Conservation (phyloP, 2,329 filamentous ascomycete genomes). For the Neonectria coccinea region DNA sequence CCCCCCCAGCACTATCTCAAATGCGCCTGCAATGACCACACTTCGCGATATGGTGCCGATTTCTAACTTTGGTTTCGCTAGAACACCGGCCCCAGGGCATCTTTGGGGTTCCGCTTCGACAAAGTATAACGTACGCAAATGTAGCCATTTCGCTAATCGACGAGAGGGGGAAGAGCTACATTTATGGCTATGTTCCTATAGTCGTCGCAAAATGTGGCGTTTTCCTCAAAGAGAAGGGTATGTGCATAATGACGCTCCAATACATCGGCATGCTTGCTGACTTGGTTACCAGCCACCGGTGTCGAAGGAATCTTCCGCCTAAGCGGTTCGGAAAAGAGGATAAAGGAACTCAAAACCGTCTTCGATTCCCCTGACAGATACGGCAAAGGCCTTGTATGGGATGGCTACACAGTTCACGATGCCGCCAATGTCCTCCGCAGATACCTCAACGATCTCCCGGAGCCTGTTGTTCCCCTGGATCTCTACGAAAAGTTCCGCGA, state of each 20-base stretch:
- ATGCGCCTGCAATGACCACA: conserved; percentile 14
- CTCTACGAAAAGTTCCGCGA: conserved; percentile 93
- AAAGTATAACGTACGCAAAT: conserved; percentile 97
- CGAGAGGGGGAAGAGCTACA: conserved; percentile 92
- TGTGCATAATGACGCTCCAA: conserved; percentile 43
- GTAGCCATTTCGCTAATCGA: conserved; percentile 97
- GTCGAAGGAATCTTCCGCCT: conserved; percentile 97
- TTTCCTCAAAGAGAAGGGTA: conserved; percentile 97
- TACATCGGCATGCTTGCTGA: conserved; percentile 33
- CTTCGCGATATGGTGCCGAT: neutral
- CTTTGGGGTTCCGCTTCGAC: conserved; percentile 91
- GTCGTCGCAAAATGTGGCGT: conserved; percentile 98
- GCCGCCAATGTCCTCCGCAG: conserved; percentile 95
- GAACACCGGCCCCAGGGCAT: conserved; percentile 76
- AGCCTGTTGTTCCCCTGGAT: conserved; percentile 94
- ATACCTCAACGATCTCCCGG: conserved; percentile 95
- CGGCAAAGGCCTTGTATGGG: conserved; percentile 96
- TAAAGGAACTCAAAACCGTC: conserved; percentile 91
- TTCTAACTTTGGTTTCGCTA: conserved; percentile 46
- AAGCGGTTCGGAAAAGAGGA: conserved; percentile 95
- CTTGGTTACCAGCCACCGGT: conserved; percentile 76
- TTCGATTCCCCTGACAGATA: conserved; percentile 97
- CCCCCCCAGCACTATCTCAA: neutral
- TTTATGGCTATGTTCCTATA: conserved; percentile 98
- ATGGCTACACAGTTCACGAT: conserved; percentile 97